Evolutionary conservation across 2,329 filamentous ascomycete species (phyloP).

Genomic region (Aureobasidium leucospermi): DNA sequence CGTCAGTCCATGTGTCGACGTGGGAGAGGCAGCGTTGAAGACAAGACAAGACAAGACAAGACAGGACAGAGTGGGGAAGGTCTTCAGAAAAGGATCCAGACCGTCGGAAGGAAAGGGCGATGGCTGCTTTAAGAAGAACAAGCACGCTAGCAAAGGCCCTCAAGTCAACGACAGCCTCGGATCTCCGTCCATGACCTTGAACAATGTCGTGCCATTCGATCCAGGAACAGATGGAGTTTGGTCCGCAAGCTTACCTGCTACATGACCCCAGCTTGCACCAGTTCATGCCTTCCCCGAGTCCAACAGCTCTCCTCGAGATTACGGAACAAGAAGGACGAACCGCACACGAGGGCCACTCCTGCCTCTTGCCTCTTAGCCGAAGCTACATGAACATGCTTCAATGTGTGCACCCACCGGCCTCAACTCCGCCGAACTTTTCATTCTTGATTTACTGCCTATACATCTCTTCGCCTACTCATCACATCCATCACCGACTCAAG

Average conservation of each 20-base stretch:
- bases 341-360: neutral
- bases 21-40: neutral
- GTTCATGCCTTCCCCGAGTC: neutral
- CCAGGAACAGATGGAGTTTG: neutral
- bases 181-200: neutral
- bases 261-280: neutral
- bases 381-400: neutral
- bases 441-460: too few relatives aligned
- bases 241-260: neutral
- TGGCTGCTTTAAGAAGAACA: neutral
- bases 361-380: neutral
- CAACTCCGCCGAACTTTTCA: neutral
- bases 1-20: neutral
- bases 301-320: neutral
- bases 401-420: neutral
- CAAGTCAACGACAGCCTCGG: neutral
- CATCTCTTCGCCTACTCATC: too few relatives aligned
- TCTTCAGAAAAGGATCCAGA: neutral
- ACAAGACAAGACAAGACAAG: neutral
- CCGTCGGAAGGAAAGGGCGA: neutral
- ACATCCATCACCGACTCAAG: too few relatives aligned
- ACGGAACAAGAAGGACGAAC: neutral
- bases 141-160: neutral
- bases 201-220: neutral
- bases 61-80: neutral